phyloP scores from a whole-genome alignment of 495 filamentous ascomycete genomes.

The Elasticomyces elasticus region DNA sequence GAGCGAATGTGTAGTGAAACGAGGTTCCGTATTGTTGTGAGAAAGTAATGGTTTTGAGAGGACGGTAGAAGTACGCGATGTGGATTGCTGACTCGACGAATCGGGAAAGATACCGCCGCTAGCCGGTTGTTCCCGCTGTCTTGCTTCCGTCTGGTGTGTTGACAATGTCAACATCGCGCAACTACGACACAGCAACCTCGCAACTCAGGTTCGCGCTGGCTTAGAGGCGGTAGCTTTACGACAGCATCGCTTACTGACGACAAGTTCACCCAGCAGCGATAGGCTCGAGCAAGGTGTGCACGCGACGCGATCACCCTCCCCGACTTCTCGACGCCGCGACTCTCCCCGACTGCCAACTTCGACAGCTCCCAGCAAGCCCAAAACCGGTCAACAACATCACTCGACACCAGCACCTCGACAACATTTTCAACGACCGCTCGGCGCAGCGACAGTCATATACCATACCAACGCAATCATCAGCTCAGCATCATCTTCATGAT shows the following conservation, averaged over 20 bases:
- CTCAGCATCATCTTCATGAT: conserved; percentile 1
- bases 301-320: background rate
- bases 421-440: background rate
- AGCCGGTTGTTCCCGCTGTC: too few species aligned
- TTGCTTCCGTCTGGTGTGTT: too few species aligned
- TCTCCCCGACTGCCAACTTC: background rate
- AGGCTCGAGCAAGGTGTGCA: background rate
- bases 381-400: background rate
- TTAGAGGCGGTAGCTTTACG: background rate
- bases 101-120: too few species aligned
- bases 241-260: background rate
- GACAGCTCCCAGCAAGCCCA: background rate
- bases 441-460: background rate
- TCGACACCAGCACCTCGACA: background rate
- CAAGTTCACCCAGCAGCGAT: conserved; percentile 7
- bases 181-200: background rate
- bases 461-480: background rate
- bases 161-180: too few species aligned
- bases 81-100: too few species aligned
- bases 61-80: too few species aligned
- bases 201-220: background rate
- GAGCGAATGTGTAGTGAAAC: too few species aligned
- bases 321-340: background rate
- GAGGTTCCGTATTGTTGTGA: too few species aligned
- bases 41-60: too few species aligned